A percentile compares a stretch with the other conserved stretches of the same genome.
These are phyloP conservation scores for Arxiozyma telluris DNA, from an alignment of 1,139 yeast genomes.

Conservation along the genomic window DNA sequence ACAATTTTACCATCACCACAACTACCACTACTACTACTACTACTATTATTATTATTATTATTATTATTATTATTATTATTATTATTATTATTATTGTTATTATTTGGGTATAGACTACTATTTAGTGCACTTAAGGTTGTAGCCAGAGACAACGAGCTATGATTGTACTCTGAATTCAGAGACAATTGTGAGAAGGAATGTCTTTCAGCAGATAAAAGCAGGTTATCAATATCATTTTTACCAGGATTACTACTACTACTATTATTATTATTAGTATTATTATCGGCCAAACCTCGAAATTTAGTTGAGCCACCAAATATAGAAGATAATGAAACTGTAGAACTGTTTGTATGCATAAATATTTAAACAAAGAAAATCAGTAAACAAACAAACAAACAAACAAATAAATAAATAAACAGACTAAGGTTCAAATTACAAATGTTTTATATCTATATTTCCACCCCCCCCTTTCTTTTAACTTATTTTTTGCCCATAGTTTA, in stretches of 20 bases:
- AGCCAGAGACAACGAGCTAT: neutral
- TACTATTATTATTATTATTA: no score
- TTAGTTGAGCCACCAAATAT: conserved; percentile 13
- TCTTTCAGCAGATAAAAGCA: neutral
- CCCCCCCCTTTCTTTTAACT: no score
- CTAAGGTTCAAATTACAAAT: no score
- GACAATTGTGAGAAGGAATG: conserved; percentile 1
- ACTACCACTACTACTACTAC: no score
- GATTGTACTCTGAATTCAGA: neutral
- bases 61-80: no score
- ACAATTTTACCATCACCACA: no score
- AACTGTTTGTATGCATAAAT: conserved; percentile 4
- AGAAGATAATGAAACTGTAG: conserved; percentile 11
- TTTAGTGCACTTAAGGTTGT: neutral
- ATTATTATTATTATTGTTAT: no score
- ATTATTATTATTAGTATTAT: conserved; percentile 7
- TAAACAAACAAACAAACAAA: neutral
- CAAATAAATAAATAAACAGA: no score
- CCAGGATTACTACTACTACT: no score
- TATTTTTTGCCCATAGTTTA: no score
- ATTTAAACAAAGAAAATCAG: neutral
- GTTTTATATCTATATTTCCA: no score
- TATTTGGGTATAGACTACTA: neutral
- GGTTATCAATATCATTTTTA: neutral
- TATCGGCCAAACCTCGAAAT: conserved; percentile 9